These are phyloP conservation scores for Rhinocladiella similis DNA, from an alignment of 2,329 filamentous ascomycete genomes.

Conservation along the genomic window DNA sequence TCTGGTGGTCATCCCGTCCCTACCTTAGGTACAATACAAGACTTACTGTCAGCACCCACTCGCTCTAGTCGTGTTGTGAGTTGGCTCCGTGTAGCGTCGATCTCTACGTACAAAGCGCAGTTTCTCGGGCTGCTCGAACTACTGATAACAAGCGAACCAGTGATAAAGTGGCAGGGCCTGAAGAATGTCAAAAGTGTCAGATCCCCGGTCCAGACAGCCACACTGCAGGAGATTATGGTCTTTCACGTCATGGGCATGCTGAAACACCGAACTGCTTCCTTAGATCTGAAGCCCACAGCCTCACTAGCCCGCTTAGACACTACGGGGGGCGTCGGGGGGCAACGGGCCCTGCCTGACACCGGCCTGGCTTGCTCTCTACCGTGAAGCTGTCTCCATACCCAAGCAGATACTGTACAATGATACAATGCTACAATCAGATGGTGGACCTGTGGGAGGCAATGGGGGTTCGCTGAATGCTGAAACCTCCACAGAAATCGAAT, in stretches of 20 bases:
- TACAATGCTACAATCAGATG: too few relatives aligned
- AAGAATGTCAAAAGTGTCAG: not conserved
- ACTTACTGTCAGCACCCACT: too few relatives aligned
- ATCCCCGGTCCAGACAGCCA: not conserved
- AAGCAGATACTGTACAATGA: too few relatives aligned
- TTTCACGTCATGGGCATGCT: not conserved
- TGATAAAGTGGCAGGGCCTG: not conserved
- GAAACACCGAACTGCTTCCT: slow-evolving; percentile 1
- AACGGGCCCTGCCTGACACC: not conserved
- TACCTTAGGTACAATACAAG: too few relatives aligned
- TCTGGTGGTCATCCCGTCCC: too few relatives aligned
- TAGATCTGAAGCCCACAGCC: not conserved
- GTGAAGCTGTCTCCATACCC: too few relatives aligned
- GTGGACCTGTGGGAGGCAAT: not conserved
- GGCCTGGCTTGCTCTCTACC: not conserved
- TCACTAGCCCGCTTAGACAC: not conserved
- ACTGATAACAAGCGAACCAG: slow-evolving; percentile 1
- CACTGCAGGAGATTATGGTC: not conserved
- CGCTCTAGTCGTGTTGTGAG: too few relatives aligned
- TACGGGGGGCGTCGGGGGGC: slow-evolving; percentile 1
- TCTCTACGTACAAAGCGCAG: not conserved
- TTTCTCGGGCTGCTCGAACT: not conserved
- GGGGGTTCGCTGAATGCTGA: not conserved
- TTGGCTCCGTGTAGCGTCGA: not conserved
- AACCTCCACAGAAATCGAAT: not conserved